Base-by-base conservation (phyloP, 345 rosid genomes). In the Acer saccharum region DNA sequence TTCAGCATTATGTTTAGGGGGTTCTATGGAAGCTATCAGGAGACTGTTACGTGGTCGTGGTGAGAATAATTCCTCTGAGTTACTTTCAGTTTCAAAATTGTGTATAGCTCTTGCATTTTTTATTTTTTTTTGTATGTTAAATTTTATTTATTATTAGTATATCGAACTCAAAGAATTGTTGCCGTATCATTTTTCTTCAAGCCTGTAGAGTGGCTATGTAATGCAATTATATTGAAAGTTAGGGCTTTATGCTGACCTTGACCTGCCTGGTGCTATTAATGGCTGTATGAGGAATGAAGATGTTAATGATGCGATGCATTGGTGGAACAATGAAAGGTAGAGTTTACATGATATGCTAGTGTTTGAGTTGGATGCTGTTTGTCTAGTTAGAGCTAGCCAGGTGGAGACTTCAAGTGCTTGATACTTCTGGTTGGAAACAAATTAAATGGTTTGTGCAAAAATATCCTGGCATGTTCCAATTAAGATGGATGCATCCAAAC, bases 1-100 rank as follows among this genome's bases (percentile, higher is more conserved):
- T 2, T 77, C 87, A 0, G 90, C 99, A 48, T 87, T 96, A 78
- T 91, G 94, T 79, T 73, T 94, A 80, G 98, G 98, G 46, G 98
- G 98, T 75, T 91, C 98, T 69, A 75, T 92, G 83, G 86, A 83
- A 75, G 91, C 98, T 78, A 80, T 89, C 46, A 83, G 87, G 84
- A 81, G 89, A 21, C 82, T 83, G 75, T 61, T 89, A 72, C 85
- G 73, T 39, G 93, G 89, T 64, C 99, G 89, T 21, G 99, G 98
- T 96, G 85, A 85, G 94, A 76, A 12, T 83, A 43, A 17, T 60
- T 65, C 48, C 48, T n/a, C 32, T 52, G 41, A 18, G 2, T 60
- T 64, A 17, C 21, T 74, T 72, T 66, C 35, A 17, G 14, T 50
- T 71, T 27, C 46, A 18, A 17, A 61, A 21, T 27, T 83, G 16